phyloP scores from a whole-genome alignment of 306 rosid genomes.

The Fragaria nilgerrensis region DNA sequence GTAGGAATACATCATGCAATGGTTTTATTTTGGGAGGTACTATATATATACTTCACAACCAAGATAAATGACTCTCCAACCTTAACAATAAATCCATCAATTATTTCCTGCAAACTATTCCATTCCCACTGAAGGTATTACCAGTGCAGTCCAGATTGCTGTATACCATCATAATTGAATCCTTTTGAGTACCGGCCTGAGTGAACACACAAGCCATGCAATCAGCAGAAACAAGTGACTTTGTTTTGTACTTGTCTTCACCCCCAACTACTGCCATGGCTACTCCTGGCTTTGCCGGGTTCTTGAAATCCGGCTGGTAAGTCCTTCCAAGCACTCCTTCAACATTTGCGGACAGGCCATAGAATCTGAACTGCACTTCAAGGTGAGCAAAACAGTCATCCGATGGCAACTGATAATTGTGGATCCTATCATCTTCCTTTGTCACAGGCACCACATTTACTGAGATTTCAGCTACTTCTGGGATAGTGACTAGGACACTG shows the following conservation, averaged over 20 bases:
- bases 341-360: constrained; percentile 50
- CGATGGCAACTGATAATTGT: constrained; percentile 65
- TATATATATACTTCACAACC: not conserved
- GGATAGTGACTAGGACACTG: constrained; percentile 43
- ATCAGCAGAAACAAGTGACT: constrained; percentile 62
- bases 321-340: constrained; percentile 92
- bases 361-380: constrained; percentile 82
- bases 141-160: constrained; percentile 57
- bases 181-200: constrained; percentile 18
- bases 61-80: not conserved
- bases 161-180: constrained; percentile 23
- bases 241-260: constrained; percentile 64
- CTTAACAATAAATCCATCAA: not conserved
- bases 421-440: constrained; percentile 69
- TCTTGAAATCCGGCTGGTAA: constrained; percentile 70
- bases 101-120: constrained; percentile 72
- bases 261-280: constrained; percentile 88
- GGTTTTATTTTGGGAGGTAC: not conserved
- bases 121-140: constrained; percentile 57
- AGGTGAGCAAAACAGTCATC: constrained; percentile 71
- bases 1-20: not conserved
- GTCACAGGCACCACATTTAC: constrained; percentile 78
- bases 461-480: constrained; percentile 57
- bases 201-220: constrained; percentile 60
- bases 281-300: constrained; percentile 70